Evolutionary conservation across 1,139 yeast species (phyloP).

Genomic region (Sugiyamaella castrensis): DNA sequence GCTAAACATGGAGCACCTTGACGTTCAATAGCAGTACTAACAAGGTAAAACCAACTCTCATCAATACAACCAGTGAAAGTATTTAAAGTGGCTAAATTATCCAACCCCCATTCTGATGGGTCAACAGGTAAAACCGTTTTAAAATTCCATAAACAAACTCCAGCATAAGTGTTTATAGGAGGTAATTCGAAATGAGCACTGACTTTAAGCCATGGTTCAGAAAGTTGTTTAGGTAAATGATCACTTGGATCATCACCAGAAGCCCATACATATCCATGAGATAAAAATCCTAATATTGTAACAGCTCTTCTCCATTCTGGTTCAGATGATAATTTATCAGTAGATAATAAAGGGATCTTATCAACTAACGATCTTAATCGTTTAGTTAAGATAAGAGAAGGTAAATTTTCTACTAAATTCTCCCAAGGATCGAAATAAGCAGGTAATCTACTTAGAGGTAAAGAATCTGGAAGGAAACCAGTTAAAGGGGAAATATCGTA

Average conservation of each 20-base stretch:
- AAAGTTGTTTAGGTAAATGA: conserved; percentile 61
- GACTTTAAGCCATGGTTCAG: conserved; percentile 64
- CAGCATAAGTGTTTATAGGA: conserved; percentile 85
- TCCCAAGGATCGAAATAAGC: conserved; percentile 83
- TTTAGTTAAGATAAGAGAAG: conserved; percentile 67
- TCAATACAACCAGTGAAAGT: conserved; percentile 90
- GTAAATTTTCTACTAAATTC: conserved; percentile 57
- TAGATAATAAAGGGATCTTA: conserved; percentile 52
- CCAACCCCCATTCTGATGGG: conserved; percentile 47
- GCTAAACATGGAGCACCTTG: conserved; percentile 68
- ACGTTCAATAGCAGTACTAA: conserved; percentile 81
- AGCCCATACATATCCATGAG: conserved; percentile 90
- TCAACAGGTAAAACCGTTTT: conserved; percentile 54
- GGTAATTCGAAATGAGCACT: conserved; percentile 67
- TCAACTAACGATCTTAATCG: conserved; percentile 61
- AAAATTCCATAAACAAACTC: conserved; percentile 86
- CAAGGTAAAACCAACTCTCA: conserved; percentile 91
- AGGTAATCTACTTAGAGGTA: conserved; percentile 62
- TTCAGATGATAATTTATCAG: conserved; percentile 43
- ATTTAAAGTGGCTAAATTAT: conserved; percentile 71
- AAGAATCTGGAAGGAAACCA: conserved; percentile 73
- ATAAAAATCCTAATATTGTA: conserved; percentile 68
- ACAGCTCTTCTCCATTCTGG: conserved; percentile 75
- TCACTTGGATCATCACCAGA: conserved; percentile 55
- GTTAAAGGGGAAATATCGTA: conserved; percentile 66